Conservation (phyloP, 345 rosid genomes). For the Acer saccharum region DNA sequence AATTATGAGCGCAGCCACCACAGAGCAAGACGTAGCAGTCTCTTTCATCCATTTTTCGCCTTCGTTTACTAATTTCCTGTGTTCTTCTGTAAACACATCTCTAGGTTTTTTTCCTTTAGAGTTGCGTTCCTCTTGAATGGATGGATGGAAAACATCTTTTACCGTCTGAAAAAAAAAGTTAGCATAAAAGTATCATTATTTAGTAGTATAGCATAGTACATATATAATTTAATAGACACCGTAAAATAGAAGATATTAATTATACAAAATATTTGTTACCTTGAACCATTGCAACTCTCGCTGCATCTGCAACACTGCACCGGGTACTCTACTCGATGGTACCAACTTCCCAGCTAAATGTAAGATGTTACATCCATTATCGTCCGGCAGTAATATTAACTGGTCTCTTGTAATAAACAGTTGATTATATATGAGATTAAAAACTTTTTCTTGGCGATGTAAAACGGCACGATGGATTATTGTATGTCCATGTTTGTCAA, state of each 20-base stretch:
- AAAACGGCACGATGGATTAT: conserved; percentile 16
- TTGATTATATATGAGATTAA: conserved; percentile 10
- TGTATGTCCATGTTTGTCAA: too few species aligned
- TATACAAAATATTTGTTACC: not conserved
- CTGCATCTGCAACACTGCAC: conserved; percentile 29
- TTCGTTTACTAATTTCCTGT: not conserved
- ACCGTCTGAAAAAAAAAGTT: not conserved
- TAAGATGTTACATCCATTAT: not conserved
- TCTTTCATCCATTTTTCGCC: conserved; percentile 19
- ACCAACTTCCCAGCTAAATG: conserved; percentile 9
- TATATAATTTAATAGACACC: too few species aligned
- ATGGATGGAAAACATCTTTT: not conserved
- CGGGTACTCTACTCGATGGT: conserved; percentile 17
- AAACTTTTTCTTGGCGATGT: conserved; percentile 18
- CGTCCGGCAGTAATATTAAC: accelerated
- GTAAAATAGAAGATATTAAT: too few species aligned
- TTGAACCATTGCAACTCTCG: conserved; percentile 5
- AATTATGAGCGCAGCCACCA: conserved; percentile 3
- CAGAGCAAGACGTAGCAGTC: not conserved
- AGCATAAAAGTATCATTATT: too few species aligned
- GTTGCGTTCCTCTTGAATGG: not conserved
- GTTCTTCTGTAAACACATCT: not conserved
- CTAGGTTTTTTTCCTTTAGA: accelerated
- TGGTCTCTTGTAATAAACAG: not conserved
- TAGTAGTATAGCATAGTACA: too few species aligned